Base-by-base conservation (phyloP, 2,329 filamentous ascomycete genomes). In the Alternaria arbusti region DNA sequence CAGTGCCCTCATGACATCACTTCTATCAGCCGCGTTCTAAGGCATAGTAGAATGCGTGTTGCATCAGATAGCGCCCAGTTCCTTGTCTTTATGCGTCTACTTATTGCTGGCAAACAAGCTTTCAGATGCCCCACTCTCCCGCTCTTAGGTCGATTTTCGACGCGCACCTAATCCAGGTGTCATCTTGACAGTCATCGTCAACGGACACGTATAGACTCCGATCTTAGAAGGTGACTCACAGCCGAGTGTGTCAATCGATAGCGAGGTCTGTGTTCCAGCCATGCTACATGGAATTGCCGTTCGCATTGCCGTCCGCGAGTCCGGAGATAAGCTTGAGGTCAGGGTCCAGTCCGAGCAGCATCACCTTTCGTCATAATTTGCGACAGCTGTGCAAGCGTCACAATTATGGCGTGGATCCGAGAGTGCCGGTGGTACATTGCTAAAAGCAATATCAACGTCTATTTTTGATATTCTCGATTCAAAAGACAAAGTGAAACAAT, bases 301-400 rank as follows among this genome's bases (percentile, higher is more conserved):
- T 15, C 46, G 28, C 40, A 13, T 30, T 45, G 17, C 30, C 43
- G 23, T 28, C 9, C 23, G 12, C n/a, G 28, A 56, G 11, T 15
- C 58, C 57, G 54, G 61, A 64, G 57, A 61, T 61, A 61, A 57
- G 49, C 46, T 40, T 44, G 47, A 25, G 17, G 45, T 26, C 46
- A 64, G 61, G 47, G 47, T 61, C 54, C 44, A 54, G 47, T 55
- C 46, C 52, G 54, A 54, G 28, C 47, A 61, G 32, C 52, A 64
- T 60, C 52, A 54, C 40, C 43, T 59, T 59, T 54, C 60, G 63
- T 66, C 63, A 66, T 66, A 47, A 22, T 32, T 50, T 23, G 54
- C 49, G 47, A 23, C 23, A 40, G n/a, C 20, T 25, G 36, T 62
- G 36, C 40, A 62, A 63, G 56, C 60, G 56, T 61, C 64, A 66